phyloP scores from a whole-genome alignment of 2,329 filamentous ascomycete species.

The Cytospora mali region DNA sequence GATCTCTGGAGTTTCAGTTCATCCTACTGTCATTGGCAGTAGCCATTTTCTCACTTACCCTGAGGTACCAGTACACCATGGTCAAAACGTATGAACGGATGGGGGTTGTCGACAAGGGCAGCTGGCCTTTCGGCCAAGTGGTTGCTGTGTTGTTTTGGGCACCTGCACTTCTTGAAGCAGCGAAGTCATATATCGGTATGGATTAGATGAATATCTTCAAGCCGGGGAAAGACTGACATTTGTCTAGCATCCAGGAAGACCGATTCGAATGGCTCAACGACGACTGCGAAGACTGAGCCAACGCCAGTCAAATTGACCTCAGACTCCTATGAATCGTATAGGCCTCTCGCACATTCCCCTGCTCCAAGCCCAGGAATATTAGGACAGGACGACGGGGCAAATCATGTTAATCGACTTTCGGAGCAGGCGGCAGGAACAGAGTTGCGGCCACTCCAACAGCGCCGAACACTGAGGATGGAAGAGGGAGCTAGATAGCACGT shows the following conservation, averaged over 20 bases:
- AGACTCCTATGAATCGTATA: not conserved
- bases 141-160: not conserved
- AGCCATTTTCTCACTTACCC: not conserved
- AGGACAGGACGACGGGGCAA: not conserved
- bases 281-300: not conserved
- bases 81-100: not conserved
- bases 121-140: not conserved
- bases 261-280: not conserved
- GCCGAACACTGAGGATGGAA: not conserved
- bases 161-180: not conserved
- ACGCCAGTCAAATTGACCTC: not conserved
- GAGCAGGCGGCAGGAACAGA: not conserved
- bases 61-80: not conserved
- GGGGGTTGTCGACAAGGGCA: not conserved
- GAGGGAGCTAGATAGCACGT: not conserved
- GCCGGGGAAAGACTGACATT: not conserved
- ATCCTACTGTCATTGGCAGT: not conserved
- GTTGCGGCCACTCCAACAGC: not conserved
- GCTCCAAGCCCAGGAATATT: not conserved
- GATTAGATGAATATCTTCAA: not conserved
- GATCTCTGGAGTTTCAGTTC: not conserved
- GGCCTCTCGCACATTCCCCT: not conserved
- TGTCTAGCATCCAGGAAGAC: not conserved
- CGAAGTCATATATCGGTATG: not conserved
- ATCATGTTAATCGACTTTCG: not conserved